phyloP scores from a whole-genome alignment of 768 basidiomycete species.

The Mycena vitilis region DNA sequence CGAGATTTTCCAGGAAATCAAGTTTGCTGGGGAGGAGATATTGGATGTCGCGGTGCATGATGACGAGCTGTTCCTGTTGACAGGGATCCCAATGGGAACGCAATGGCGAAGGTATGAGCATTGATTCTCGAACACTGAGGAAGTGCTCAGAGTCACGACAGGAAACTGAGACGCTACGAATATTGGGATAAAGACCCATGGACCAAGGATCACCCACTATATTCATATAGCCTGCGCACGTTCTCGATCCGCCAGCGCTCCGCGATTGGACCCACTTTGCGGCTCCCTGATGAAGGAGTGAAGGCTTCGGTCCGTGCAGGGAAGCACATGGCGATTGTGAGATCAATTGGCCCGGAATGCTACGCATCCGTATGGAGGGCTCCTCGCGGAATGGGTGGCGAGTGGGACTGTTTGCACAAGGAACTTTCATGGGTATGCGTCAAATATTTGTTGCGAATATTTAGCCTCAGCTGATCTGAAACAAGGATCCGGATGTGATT shows the following conservation, averaged over 20 bases:
- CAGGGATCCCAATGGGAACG: background rate
- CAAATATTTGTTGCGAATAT: too few relatives aligned
- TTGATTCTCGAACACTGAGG: too few relatives aligned
- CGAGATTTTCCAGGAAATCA: background rate
- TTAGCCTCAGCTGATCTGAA: background rate
- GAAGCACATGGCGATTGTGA: background rate
- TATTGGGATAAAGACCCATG: background rate
- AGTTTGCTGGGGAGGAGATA: background rate
- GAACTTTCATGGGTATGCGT: background rate
- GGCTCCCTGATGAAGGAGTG: background rate
- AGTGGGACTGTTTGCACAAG: background rate
- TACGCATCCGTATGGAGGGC: background rate
- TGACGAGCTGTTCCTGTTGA: background rate
- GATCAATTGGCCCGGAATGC: background rate
- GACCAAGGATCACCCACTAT: background rate
- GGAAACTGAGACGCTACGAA: background rate
- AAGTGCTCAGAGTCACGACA: background rate
- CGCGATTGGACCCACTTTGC: background rate
- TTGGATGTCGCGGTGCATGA: background rate
- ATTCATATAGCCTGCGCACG: background rate
- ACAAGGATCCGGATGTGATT: background rate
- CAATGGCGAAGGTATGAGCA: background rate
- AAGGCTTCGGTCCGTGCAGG: background rate
- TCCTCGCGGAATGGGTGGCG: background rate
- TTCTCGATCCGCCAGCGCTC: background rate